phyloP scores from a whole-genome alignment of 345 rosid species.

The Heritiera fomes region DNA sequence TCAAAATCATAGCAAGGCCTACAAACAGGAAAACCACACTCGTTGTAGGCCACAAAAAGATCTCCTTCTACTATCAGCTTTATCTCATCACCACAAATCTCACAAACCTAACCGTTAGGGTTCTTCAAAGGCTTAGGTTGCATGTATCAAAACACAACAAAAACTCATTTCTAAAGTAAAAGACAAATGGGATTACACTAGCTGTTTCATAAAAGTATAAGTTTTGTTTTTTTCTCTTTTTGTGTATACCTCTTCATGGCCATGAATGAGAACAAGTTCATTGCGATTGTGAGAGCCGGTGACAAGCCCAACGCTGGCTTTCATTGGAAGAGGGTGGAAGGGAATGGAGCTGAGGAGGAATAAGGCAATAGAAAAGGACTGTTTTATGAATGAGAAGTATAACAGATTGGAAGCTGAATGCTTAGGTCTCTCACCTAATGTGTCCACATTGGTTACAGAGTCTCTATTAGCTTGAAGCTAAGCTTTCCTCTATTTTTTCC shows the following conservation, averaged over 20 bases:
- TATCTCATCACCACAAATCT: conserved; percentile 85
- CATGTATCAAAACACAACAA: conserved; percentile 16
- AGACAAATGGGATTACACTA: background rate
- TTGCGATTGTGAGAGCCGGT: conserved; percentile 99
- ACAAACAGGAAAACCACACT: conserved; percentile 94
- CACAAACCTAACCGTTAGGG: conserved; percentile 90
- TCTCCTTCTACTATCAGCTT: conserved; percentile 91
- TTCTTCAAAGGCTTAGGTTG: conserved; percentile 91
- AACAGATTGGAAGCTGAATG: background rate
- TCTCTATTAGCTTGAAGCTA: conserved; percentile 94
- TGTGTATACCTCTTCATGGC: conserved; percentile 80
- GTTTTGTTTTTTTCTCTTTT: background rate
- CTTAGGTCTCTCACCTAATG: conserved; percentile 45
- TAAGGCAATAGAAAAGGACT: conserved; percentile 21
- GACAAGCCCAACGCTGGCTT: conserved; percentile 97
- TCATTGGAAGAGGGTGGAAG: conserved; percentile 45
- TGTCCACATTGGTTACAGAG: conserved; percentile 63
- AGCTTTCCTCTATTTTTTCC: conserved; percentile 54
- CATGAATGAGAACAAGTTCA: conserved; percentile 95
- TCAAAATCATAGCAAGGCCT: conserved; percentile 98
- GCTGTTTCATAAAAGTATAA: background rate
- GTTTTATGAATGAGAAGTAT: conserved; percentile 37
- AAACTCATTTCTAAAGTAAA: background rate
- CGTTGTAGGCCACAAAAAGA: conserved; percentile 92
- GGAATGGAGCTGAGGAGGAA: background rate